Conservation (phyloP, 495 filamentous ascomycete genomes). For the Penicillium mononematosum region DNA sequence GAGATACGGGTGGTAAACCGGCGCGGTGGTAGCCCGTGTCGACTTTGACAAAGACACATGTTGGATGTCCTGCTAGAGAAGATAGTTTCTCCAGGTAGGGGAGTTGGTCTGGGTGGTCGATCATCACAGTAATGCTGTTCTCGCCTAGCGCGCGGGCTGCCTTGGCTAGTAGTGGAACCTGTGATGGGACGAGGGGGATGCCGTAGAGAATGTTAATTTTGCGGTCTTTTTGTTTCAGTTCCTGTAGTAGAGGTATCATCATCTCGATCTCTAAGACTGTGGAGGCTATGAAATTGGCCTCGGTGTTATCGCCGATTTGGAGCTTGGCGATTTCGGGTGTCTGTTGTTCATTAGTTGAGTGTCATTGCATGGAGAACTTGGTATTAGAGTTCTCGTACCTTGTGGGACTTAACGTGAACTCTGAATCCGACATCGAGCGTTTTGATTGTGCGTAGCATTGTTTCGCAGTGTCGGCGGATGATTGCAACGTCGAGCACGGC, state of each 20-base stretch:
- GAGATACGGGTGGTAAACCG: slow-evolving; percentile 56
- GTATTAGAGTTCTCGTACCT: slow-evolving; percentile 46
- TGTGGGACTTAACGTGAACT: slow-evolving; percentile 86
- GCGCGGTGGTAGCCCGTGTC: slow-evolving; percentile 78
- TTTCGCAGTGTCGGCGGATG: slow-evolving; percentile 64
- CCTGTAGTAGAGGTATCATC: slow-evolving; percentile 59
- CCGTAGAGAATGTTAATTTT: slow-evolving; percentile 71
- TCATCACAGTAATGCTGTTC: slow-evolving; percentile 59
- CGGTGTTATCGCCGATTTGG: slow-evolving; percentile 61
- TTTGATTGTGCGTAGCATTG: slow-evolving; percentile 66
- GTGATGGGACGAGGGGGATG: slow-evolving; percentile 67
- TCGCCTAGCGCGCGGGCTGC: slow-evolving; percentile 52
- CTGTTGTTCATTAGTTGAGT: slow-evolving; percentile 32
- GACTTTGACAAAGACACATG: slow-evolving; percentile 69
- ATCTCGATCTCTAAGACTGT: slow-evolving; percentile 75
- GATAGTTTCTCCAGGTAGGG: slow-evolving; percentile 40
- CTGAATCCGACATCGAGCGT: slow-evolving; percentile 65
- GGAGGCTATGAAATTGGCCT: slow-evolving; percentile 71
- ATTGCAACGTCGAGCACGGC: slow-evolving; percentile 69
- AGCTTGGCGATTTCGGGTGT: slow-evolving; percentile 70
- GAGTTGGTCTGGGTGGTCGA: slow-evolving; percentile 70
- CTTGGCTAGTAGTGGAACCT: slow-evolving; percentile 54
- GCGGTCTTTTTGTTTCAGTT: slow-evolving; percentile 51
- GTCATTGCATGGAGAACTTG: neutral
- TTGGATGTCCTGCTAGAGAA: slow-evolving; percentile 38